phyloP scores from a whole-genome alignment of 352 stramenopile genomes.

The Phytophthora meadii region DNA sequence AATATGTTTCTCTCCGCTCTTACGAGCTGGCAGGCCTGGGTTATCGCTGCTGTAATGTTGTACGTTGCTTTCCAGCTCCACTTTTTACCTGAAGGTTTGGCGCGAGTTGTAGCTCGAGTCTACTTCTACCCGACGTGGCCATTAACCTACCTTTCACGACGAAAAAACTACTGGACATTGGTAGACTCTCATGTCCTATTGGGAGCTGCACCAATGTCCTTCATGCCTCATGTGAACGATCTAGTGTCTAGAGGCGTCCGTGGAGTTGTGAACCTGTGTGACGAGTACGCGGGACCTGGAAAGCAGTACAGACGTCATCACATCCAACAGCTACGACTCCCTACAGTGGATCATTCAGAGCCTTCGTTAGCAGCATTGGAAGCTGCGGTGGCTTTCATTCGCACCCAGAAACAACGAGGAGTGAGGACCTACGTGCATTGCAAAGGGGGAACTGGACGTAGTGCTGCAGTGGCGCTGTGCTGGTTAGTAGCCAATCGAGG shows the following conservation, averaged over 20 bases:
- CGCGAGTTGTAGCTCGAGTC: slow-evolving; percentile 75
- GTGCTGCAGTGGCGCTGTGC: slow-evolving; percentile 90
- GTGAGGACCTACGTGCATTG: slow-evolving; percentile 97
- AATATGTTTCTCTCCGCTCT: slow-evolving; percentile 19
- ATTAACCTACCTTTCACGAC: slow-evolving; percentile 90
- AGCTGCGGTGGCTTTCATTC: slow-evolving; percentile 89
- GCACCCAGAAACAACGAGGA: slow-evolving; percentile 82
- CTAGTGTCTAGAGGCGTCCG: slow-evolving; percentile 84
- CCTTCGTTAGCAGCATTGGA: slow-evolving; percentile 73
- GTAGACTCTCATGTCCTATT: slow-evolving; percentile 94
- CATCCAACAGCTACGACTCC: slow-evolving; percentile 91
- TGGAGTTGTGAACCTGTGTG: slow-evolving; percentile 96
- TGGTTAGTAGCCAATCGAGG: slow-evolving; percentile 86
- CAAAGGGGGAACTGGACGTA: slow-evolving; percentile 95
- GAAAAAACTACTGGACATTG: slow-evolving; percentile 90
- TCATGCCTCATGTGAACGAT: slow-evolving; percentile 85
- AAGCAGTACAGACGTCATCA: slow-evolving; percentile 87
- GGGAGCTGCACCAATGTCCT: slow-evolving; percentile 91
- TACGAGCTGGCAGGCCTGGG: slow-evolving; percentile 40
- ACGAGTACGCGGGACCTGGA: slow-evolving; percentile 94
- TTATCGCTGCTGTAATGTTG: slow-evolving; percentile 27
- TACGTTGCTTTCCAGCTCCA: slow-evolving; percentile 93
- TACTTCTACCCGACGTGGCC: slow-evolving; percentile 95
- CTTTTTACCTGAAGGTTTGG: slow-evolving; percentile 78
- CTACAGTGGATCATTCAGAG: slow-evolving; percentile 92